Conservation (phyloP, 192 early-diverging fungal species). For the Coemansia furcata region DNA sequence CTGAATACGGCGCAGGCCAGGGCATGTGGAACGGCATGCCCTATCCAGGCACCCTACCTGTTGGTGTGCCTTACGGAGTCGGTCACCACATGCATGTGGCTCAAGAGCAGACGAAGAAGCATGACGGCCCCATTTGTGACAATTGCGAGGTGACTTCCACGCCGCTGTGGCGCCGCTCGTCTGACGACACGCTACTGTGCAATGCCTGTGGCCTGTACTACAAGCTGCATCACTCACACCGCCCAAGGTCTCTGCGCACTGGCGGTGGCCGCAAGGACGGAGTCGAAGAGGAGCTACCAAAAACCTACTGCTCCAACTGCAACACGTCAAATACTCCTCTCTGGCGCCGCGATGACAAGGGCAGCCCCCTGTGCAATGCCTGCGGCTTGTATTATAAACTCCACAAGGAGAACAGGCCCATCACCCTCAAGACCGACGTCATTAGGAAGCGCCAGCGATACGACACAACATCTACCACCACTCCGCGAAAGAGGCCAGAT, state of each 20-base stretch:
- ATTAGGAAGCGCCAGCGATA: constrained; percentile 92
- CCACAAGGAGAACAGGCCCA: constrained; percentile 86
- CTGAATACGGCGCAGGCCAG: constrained; percentile 29
- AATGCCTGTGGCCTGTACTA: constrained; percentile 97
- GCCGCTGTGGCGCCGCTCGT: constrained; percentile 87
- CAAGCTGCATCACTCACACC: constrained; percentile 85
- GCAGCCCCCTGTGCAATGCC: constrained; percentile 95
- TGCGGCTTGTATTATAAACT: constrained; percentile 96
- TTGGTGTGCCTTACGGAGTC: constrained; percentile 32
- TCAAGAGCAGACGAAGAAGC: constrained; percentile 30
- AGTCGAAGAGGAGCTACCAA: constrained; percentile 37
- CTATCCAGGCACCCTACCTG: constrained; percentile 32
- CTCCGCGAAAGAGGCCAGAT: constrained; percentile 32
- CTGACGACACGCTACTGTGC: constrained; percentile 85
- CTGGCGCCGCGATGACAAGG: constrained; percentile 89
- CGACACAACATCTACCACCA: constrained; percentile 15
- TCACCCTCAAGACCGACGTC: constrained; percentile 89
- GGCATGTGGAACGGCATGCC: constrained; percentile 44
- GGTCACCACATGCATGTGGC: constrained; percentile 8
- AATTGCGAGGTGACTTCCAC: constrained; percentile 84
- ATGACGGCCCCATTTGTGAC: constrained; percentile 56
- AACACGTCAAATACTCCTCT: constrained; percentile 84
- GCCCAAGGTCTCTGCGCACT: constrained; percentile 82
- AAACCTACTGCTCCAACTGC: constrained; percentile 74
- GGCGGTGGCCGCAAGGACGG: constrained; percentile 62